These are phyloP conservation scores for Botrytis fabae DNA, from an alignment of 2,329 filamentous ascomycete genomes.

Conservation along the genomic window DNA sequence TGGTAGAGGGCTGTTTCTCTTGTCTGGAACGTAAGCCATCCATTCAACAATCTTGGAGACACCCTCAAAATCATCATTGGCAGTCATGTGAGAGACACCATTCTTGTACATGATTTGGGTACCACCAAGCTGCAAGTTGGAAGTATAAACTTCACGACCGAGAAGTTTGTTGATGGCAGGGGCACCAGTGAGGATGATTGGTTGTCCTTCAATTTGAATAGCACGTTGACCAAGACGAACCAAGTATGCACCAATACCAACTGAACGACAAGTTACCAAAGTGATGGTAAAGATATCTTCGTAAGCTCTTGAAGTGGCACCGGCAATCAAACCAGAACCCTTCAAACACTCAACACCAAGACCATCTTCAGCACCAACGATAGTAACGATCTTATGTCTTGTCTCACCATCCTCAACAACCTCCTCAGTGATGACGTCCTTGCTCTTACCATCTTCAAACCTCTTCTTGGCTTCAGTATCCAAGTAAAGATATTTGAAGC, in stretches of 20 bases:
- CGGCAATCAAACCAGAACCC: constrained; percentile 96
- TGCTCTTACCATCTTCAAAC: constrained; percentile 75
- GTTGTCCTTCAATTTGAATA: constrained; percentile 97
- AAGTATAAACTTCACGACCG: constrained; percentile 97
- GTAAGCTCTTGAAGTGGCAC: constrained; percentile 94
- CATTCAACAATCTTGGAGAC: constrained; percentile 97
- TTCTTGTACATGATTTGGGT: constrained; percentile 99
- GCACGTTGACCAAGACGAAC: constrained; percentile 97
- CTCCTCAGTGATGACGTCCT: constrained; percentile 84
- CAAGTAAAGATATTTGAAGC: constrained; percentile 97
- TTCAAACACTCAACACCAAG: constrained; percentile 96
- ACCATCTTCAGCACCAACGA: constrained; percentile 91
- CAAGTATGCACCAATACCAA: constrained; percentile 98
- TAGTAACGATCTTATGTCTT: constrained; percentile 89
- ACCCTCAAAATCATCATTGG: constrained; percentile 95
- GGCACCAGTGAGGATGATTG: constrained; percentile 97
- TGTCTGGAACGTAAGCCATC: constrained; percentile 96
- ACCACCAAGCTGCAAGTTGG: constrained; percentile 97
- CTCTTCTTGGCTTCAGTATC: constrained; percentile 82
- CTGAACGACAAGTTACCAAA: constrained; percentile 94
- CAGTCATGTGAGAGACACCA: constrained; percentile 98
- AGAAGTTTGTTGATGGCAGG: constrained; percentile 97
- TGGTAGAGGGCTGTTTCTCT: constrained; percentile 90
- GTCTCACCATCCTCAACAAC: constrained; percentile 84
- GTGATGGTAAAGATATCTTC: constrained; percentile 99